Base-by-base conservation (phyloP, 2,329 filamentous ascomycete genomes). In the Penicillium sclerotigenum region DNA sequence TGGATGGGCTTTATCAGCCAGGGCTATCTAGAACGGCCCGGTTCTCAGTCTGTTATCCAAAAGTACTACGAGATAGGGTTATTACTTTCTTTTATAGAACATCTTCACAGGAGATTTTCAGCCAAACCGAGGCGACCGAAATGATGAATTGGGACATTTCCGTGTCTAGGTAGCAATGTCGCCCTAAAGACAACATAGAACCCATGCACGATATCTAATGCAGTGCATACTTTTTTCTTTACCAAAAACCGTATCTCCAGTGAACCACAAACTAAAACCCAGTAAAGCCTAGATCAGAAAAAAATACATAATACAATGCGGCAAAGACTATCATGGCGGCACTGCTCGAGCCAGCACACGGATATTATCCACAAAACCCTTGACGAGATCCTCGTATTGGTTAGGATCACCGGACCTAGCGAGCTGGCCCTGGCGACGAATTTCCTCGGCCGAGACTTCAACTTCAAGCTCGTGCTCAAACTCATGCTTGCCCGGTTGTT, bases 381-480 rank as follows among this genome's bases (percentile, higher is more conserved):
- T 77, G 29, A 80, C 68, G 4, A 80, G 65, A 3, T 77, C 73
- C 59, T 78, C 75, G 57, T 79, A 80, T 43, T 75, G 71, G 49
- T 75, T 70, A 2, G 71, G 68, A 57, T 77, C 71, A 3, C 71
- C 68, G 1, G 67, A 63, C 55, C 73, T 68, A 22, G 73, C 71
- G 22, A 78, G 71, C 24, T 75, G 70, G 14, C 78, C 74, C 58
- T 79, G 76, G 26, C 72, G 68, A 31, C 76, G 73, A 43, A 80
- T 64, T 59, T 77, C 75, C 16, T 73, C 76, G 10, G 74, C 73
- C 20, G 76, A 78, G 38, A 79, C 69, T 64, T 80, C 78, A 43
- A 80, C 68, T 63, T 80, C 78, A 43, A 80, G 72, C 61, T 80
- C 78, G 62, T 80, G 78, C 42, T 79, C 76, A 48, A 77, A 77